Percentiles rank a stretch among this genome's conserved stretches.
Evolutionary conservation across 2,329 filamentous ascomycete species (phyloP).

Genomic region (Rhynchosporium agropyri): DNA sequence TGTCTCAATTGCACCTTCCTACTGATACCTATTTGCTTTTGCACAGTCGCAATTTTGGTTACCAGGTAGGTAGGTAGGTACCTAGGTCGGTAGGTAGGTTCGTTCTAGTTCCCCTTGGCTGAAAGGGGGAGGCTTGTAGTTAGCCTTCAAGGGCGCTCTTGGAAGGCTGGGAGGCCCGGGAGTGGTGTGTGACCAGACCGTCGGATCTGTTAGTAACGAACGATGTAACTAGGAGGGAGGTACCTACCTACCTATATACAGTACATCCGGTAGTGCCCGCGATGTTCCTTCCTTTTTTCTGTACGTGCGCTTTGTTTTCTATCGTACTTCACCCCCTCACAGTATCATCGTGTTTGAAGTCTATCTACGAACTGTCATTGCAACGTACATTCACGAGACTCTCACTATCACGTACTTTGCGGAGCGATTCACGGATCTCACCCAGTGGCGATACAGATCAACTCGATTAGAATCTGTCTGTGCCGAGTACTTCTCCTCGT

Average conservation of each 20-base stretch:
- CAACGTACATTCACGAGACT: not conserved
- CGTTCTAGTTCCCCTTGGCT: not conserved
- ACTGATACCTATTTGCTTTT: no score
- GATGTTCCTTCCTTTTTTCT: not conserved
- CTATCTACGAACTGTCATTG: not conserved
- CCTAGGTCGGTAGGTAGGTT: no score
- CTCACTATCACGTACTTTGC: no score
- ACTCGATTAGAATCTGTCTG: not conserved
- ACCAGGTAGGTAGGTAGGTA: no score
- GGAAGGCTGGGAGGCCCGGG: not conserved
- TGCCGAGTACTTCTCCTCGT: not conserved
- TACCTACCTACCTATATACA: not conserved
- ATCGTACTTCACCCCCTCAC: not conserved
- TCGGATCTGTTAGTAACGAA: no score
- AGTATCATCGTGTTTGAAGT: not conserved
- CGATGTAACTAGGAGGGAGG: not conserved
- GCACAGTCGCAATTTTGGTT: no score
- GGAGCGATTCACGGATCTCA: not conserved
- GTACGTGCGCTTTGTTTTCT: not conserved
- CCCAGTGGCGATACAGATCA: not conserved
- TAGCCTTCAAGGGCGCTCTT: constrained; percentile 8
- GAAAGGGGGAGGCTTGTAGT: not conserved
- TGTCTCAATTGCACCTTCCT: no score
- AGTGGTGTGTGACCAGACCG: no score
- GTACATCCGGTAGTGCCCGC: not conserved